Percentiles rank a stretch among this genome's conserved stretches.
These are phyloP conservation scores for Niveomyces coronatus DNA, from an alignment of 2,329 filamentous ascomycete species.

Conservation along the genomic window DNA sequence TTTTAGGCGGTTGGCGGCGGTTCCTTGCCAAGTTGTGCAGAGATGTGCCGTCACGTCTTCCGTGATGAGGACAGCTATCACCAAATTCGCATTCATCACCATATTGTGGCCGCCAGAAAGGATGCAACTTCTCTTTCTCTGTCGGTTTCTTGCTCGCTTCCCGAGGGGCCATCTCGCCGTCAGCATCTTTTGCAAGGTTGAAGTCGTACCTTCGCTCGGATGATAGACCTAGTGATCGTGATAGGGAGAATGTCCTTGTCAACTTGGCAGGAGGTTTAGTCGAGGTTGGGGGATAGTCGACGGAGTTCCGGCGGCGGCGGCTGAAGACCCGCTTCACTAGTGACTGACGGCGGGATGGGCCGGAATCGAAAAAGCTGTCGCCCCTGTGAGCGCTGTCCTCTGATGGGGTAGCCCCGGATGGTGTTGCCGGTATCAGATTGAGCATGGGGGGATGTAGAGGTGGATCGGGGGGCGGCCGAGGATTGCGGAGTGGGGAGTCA, in stretches of 20 bases:
- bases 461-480: constrained; percentile 46
- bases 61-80: constrained; percentile 22
- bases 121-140: constrained; percentile 47
- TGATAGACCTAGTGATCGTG: constrained; percentile 27
- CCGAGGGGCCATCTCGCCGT: constrained; percentile 25
- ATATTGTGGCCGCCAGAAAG: constrained; percentile 50
- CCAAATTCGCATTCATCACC: constrained; percentile 21
- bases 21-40: constrained; percentile 40
- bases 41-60: constrained; percentile 30
- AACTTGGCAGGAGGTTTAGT: constrained; percentile 34
- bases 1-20: constrained; percentile 32
- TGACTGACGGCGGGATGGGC: constrained; percentile 37
- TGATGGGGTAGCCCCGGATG: constrained; percentile 47
- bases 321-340: constrained; percentile 44
- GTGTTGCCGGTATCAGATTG: constrained; percentile 53
- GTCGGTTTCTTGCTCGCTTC: constrained; percentile 35
- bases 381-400: constrained; percentile 40
- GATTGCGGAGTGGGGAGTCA: constrained; percentile 53
- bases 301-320: constrained; percentile 33
- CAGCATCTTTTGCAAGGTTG: constrained; percentile 18
- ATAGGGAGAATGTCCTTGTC: constrained; percentile 42
- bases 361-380: constrained; percentile 44
- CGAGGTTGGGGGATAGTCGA: constrained; percentile 30
- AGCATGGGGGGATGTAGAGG: constrained; percentile 33
- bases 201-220: constrained; percentile 18